phyloP scores from a whole-genome alignment of 2,329 filamentous ascomycete genomes.

The Neofusicoccum laricinum region DNA sequence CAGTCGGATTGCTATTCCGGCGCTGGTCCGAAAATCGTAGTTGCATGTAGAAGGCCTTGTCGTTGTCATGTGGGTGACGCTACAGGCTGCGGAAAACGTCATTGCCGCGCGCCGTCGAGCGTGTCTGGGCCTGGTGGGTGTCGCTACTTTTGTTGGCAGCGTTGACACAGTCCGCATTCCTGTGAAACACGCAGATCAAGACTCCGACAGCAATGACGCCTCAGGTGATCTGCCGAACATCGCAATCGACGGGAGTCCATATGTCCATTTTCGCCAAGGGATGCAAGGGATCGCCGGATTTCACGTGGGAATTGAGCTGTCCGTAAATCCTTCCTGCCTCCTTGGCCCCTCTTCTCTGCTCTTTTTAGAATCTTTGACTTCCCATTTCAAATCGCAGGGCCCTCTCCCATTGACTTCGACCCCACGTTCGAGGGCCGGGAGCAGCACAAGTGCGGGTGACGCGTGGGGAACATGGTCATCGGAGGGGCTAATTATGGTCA shows the following conservation, averaged over 20 bases:
- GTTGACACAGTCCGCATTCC: not conserved
- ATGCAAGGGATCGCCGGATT: not conserved
- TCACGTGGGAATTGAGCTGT: not conserved
- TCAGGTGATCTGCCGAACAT: not conserved
- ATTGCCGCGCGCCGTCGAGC: not conserved
- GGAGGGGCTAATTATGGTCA: not conserved
- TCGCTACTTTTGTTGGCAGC: not conserved
- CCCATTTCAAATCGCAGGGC: not conserved
- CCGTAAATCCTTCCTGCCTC: not conserved
- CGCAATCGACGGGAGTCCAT: not conserved
- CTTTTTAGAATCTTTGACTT: not conserved
- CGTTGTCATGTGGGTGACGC: not conserved
- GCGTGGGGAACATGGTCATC: not conserved
- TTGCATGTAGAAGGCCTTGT: not conserved
- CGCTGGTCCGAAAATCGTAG: not conserved
- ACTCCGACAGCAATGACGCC: not conserved
- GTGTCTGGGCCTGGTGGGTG: not conserved
- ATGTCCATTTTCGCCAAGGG: not conserved
- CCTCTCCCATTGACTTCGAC: not conserved
- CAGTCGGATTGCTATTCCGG: not conserved
- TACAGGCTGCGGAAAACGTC: not conserved
- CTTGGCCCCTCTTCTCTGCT: not conserved
- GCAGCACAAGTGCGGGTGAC: not conserved
- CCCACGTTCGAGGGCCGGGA: not conserved
- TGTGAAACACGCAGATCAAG: not conserved